Conservation (phyloP, 2,329 filamentous ascomycete species). For the Aspergillus fumigatus region DNA sequence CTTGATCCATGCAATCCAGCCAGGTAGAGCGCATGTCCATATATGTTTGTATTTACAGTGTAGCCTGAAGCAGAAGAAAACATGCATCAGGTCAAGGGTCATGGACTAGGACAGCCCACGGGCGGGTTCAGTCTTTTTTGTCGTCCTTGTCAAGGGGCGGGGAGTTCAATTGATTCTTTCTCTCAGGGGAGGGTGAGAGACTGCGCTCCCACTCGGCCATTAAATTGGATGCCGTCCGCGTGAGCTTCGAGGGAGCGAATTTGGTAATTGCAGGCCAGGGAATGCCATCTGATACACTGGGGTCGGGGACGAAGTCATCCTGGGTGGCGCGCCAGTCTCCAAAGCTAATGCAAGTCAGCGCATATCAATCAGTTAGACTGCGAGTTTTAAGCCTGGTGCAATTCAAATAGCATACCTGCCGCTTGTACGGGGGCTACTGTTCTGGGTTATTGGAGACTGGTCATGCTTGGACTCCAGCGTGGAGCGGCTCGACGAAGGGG, state of each 20-base stretch:
- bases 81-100: constrained; percentile 1
- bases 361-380: constrained; percentile 12
- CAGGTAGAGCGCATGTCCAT: constrained; percentile 10
- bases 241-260: constrained; percentile 69
- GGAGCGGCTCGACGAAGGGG: constrained; percentile 45
- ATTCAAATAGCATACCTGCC: constrained; percentile 42
- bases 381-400: constrained; percentile 14
- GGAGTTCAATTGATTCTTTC: constrained; percentile 12
- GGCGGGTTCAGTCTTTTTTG: constrained; percentile 26
- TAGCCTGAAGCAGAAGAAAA: constrained; percentile 1
- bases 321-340: constrained; percentile 32
- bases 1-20: constrained; percentile 14
- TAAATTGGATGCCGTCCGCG: constrained; percentile 75
- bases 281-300: constrained; percentile 38
- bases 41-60: constrained; percentile 17
- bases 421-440: constrained; percentile 51
- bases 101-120: not conserved
- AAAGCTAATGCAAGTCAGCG: constrained; percentile 33
- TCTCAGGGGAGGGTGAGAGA: constrained; percentile 51
- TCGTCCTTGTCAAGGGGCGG: constrained; percentile 22
- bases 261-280: constrained; percentile 69
- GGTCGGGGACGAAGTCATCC: constrained; percentile 22
- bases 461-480: constrained; percentile 48
- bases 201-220: constrained; percentile 91
- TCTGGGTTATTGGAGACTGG: constrained; percentile 41